Conservation (phyloP, 495 filamentous ascomycete species). For the Tuber microsphaerosporum region DNA sequence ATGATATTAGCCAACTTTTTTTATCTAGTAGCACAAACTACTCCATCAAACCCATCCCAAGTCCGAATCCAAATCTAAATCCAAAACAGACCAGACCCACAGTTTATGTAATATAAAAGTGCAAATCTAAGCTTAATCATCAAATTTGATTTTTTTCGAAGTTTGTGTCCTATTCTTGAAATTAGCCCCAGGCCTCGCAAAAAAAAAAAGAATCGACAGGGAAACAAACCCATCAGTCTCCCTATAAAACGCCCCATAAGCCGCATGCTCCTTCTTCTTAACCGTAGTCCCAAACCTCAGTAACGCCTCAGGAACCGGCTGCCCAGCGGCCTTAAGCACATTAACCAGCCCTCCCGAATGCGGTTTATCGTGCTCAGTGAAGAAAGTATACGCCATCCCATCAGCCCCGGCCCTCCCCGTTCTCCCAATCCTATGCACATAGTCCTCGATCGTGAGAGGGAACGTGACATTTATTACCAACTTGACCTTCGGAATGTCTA, state of each 20-base stretch:
- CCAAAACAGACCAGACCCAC: neutral
- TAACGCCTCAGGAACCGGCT: slow-evolving; percentile 75
- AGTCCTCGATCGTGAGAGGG: slow-evolving; percentile 75
- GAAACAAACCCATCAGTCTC: slow-evolving; percentile 46
- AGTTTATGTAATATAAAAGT: neutral
- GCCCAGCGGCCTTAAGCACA: slow-evolving; percentile 79
- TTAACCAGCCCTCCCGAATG: slow-evolving; percentile 60
- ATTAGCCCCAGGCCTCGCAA: slow-evolving; percentile 5
- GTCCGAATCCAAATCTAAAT: neutral
- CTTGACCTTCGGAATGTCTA: slow-evolving; percentile 91
- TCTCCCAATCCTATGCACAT: slow-evolving; percentile 92
- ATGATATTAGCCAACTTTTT: neutral
- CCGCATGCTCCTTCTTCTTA: slow-evolving; percentile 92
- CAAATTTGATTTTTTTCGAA: slow-evolving; percentile 88
- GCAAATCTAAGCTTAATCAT: slow-evolving; percentile 49
- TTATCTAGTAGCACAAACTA: neutral
- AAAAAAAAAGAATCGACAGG: neutral
- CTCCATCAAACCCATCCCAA: neutral
- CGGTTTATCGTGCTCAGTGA: slow-evolving; percentile 84
- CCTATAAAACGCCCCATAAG: slow-evolving; percentile 89
- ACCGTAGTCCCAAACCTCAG: slow-evolving; percentile 96
- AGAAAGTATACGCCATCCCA: slow-evolving; percentile 85
- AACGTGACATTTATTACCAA: slow-evolving; percentile 82
- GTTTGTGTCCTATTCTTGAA: slow-evolving; percentile 60
- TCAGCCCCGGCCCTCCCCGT: slow-evolving; percentile 87